phyloP scores from a whole-genome alignment of 129 eudicot genomes.

The Artemisia argyi region DNA sequence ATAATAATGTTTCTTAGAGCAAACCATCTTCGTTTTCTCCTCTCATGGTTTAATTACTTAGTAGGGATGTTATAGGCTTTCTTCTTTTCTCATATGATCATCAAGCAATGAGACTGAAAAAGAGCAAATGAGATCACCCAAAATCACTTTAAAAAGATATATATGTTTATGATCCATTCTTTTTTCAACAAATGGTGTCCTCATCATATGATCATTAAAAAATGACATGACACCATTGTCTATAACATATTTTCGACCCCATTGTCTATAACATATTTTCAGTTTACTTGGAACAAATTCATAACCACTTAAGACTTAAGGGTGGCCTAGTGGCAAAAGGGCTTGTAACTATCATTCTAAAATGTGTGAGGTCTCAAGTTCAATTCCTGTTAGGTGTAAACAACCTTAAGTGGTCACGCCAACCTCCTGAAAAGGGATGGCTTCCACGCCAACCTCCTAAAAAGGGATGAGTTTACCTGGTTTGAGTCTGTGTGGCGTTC shows the following conservation, averaged over 20 bases:
- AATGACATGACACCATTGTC: conserved; percentile 40
- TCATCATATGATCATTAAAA: conserved; percentile 36
- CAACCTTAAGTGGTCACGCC: no score
- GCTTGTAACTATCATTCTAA: no score
- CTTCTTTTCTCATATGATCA: conserved; percentile 28
- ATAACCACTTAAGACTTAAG: no score
- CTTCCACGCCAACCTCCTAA: no score
- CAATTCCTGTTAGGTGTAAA: no score
- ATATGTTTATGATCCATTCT: conserved; percentile 34
- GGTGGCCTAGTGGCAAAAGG: no score
- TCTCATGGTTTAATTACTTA: conserved; percentile 13
- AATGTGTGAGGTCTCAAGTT: no score
- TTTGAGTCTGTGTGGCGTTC: no score
- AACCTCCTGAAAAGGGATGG: no score
- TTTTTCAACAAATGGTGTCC: conserved; percentile 31
- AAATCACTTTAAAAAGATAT: conserved; percentile 42
- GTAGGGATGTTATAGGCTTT: conserved; percentile 27
- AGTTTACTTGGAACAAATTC: conserved; percentile 29
- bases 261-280: conserved; percentile 12
- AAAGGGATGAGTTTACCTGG: no score
- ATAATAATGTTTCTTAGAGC: neutral
- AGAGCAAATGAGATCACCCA: conserved; percentile 26
- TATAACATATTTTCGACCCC: conserved; percentile 17
- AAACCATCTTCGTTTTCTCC: neutral
- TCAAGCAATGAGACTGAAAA: conserved; percentile 33